Conservation (phyloP, 2,329 filamentous ascomycete species). For the Xylariaceae sp. region DNA sequence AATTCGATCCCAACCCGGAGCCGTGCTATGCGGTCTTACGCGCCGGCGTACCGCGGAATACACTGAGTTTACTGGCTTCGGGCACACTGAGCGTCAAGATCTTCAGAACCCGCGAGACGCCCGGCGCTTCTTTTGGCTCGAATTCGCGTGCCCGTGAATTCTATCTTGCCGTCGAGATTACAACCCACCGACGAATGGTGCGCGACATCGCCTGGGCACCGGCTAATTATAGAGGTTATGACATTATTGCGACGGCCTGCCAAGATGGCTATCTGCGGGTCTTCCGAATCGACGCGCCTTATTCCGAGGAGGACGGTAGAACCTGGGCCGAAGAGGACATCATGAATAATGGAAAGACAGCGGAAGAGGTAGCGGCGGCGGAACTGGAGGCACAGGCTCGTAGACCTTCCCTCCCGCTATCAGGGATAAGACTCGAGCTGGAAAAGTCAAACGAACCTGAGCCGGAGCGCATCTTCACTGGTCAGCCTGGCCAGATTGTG, state of each 20-base stretch:
- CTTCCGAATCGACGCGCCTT: constrained; percentile 69
- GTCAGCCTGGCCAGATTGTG: constrained; percentile 58
- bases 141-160: constrained; percentile 65
- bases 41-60: constrained; percentile 74
- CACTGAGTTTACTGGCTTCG: constrained; percentile 75
- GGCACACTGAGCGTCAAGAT: constrained; percentile 78
- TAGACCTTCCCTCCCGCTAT: constrained; percentile 35
- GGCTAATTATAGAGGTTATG: constrained; percentile 83
- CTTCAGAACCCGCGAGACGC: constrained; percentile 66
- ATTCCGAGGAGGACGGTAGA: constrained; percentile 41
- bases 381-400: constrained; percentile 11
- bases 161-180: constrained; percentile 74
- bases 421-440: constrained; percentile 48
- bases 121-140: constrained; percentile 47
- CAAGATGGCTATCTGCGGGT: constrained; percentile 87
- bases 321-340: constrained; percentile 46
- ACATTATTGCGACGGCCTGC: constrained; percentile 84
- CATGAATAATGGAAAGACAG: constrained; percentile 32
- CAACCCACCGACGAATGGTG: constrained; percentile 68
- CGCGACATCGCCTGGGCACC: constrained; percentile 90
- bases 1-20: constrained; percentile 82
- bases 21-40: constrained; percentile 71
- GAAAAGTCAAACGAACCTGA: constrained; percentile 43
- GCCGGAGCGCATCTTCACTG: constrained; percentile 47
- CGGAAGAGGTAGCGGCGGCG: constrained; percentile 8